phyloP scores from a whole-genome alignment of 306 rosid genomes.

The Vigna trinervia region DNA sequence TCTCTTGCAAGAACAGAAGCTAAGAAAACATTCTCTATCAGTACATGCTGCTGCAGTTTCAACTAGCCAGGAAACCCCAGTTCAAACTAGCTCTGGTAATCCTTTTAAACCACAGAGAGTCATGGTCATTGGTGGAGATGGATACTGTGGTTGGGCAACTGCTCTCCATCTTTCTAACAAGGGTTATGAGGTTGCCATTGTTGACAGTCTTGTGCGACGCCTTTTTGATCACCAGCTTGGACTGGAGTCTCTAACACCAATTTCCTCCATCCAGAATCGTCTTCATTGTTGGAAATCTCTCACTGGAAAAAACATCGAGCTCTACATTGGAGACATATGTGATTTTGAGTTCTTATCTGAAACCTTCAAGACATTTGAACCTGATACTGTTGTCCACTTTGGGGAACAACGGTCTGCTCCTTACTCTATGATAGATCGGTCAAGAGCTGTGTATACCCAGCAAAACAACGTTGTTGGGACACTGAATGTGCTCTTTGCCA shows the following conservation, averaged over 20 bases:
- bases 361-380: constrained; percentile 83
- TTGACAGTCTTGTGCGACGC: constrained; percentile 90
- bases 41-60: constrained; percentile 68
- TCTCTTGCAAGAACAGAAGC: constrained; percentile 54
- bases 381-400: constrained; percentile 92
- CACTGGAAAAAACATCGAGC: constrained; percentile 83
- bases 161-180: constrained; percentile 94
- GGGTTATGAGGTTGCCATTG: constrained; percentile 93
- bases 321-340: constrained; percentile 87
- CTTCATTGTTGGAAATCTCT: constrained; percentile 80
- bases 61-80: constrained; percentile 58
- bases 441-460: constrained; percentile 94
- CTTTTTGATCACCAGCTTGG: constrained; percentile 95
- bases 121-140: constrained; percentile 97
- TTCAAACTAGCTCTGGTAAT: constrained; percentile 57
- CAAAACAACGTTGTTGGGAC: constrained; percentile 93
- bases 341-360: constrained; percentile 93
- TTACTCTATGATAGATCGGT: constrained; percentile 93
- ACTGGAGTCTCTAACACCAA: constrained; percentile 84
- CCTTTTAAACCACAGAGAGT: constrained; percentile 73
- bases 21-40: constrained; percentile 40
- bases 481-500: constrained; percentile 90
- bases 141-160: constrained; percentile 99
- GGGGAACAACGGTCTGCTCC: constrained; percentile 98
- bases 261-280: constrained; percentile 85